Percentiles rank a stretch among this genome's conserved stretches.
These are phyloP conservation scores for Peltaster fructicola DNA, from an alignment of 2,329 filamentous ascomycete genomes.

Conservation along the genomic window DNA sequence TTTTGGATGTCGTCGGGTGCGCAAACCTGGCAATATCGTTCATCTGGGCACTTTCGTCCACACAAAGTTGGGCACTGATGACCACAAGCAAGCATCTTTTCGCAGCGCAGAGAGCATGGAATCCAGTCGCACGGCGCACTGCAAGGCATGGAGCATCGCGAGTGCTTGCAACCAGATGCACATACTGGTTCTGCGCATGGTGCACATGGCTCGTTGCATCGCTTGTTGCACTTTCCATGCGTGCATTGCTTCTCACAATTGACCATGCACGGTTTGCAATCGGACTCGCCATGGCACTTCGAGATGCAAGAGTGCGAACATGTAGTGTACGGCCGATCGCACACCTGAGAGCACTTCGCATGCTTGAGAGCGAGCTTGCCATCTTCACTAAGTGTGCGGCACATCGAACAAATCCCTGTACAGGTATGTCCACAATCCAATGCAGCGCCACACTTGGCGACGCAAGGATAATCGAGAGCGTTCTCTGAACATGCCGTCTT, in stretches of 20 bases:
- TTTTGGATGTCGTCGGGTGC: constrained; percentile 26
- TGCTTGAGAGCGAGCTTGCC: constrained; percentile 25
- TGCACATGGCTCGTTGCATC: constrained; percentile 41
- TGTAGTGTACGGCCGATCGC: constrained; percentile 32
- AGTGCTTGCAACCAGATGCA: constrained; percentile 37
- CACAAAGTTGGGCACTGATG: constrained; percentile 49
- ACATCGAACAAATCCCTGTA: constrained; percentile 30
- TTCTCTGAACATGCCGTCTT: constrained; percentile 36
- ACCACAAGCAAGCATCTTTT: constrained; percentile 35
- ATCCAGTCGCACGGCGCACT: constrained; percentile 50
- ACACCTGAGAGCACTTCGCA: constrained; percentile 30
- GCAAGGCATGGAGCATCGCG: constrained; percentile 36
- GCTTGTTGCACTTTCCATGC: constrained; percentile 38
- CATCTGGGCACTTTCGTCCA: constrained; percentile 41
- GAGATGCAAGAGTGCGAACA: constrained; percentile 39
- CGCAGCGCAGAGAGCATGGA: constrained; percentile 46
- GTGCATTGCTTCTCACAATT: constrained; percentile 39
- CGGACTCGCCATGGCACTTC: constrained; percentile 33
- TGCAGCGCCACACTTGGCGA: constrained; percentile 25
- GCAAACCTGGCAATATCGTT: constrained; percentile 40
- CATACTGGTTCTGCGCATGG: constrained; percentile 42
- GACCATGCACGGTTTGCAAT: constrained; percentile 31
- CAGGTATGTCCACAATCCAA: constrained; percentile 45
- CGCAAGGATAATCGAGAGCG: constrained; percentile 28
- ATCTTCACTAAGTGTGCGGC: constrained; percentile 22